These are phyloP conservation scores for Rhynchospora tenuis DNA, from an alignment of 176 grass and related monocot genomes.

Conservation along the genomic window DNA sequence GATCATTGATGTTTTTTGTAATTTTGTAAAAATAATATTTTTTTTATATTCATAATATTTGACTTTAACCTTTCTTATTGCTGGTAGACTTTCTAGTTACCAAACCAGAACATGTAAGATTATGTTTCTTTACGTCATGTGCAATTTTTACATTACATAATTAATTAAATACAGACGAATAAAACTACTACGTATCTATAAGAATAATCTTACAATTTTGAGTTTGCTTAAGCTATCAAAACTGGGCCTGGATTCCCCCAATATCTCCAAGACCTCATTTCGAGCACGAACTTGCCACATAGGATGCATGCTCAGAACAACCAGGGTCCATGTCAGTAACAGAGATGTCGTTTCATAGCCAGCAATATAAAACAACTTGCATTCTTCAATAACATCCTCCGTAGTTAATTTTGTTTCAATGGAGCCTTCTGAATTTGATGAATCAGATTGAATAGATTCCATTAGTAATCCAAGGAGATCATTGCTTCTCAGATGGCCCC, in stretches of 20 bases:
- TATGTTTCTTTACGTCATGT: too few species aligned
- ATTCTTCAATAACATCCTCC: slow-evolving; percentile 72
- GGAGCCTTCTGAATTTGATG: neutral
- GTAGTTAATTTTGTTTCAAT: slow-evolving; percentile 32
- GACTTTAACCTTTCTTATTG: too few species aligned
- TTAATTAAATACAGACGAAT: too few species aligned
- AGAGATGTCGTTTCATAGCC: slow-evolving; percentile 65
- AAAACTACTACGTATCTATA: too few species aligned
- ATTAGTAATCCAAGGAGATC: slow-evolving; percentile 64
- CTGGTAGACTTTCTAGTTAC: too few species aligned
- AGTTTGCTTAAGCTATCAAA: slow-evolving; percentile 44
- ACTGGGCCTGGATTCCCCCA: slow-evolving; percentile 28
- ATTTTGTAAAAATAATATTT: too few species aligned
- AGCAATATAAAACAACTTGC: slow-evolving; percentile 76
- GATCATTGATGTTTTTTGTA: too few species aligned
- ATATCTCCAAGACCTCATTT: slow-evolving; percentile 52
- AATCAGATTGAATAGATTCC: slow-evolving; percentile 34
- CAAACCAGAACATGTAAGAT: too few species aligned
- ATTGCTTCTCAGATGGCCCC: slow-evolving; percentile 22
- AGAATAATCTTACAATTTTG: slow-evolving; percentile 43
- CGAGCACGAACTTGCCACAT: slow-evolving; percentile 58
- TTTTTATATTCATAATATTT: too few species aligned
- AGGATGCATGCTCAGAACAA: slow-evolving; percentile 40
- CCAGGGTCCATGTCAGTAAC: slow-evolving; percentile 57
- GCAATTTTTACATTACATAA: too few species aligned